Evolutionary conservation across 768 basidiomycete species (phyloP).

Genomic region (Fistulinella prunicolor): DNA sequence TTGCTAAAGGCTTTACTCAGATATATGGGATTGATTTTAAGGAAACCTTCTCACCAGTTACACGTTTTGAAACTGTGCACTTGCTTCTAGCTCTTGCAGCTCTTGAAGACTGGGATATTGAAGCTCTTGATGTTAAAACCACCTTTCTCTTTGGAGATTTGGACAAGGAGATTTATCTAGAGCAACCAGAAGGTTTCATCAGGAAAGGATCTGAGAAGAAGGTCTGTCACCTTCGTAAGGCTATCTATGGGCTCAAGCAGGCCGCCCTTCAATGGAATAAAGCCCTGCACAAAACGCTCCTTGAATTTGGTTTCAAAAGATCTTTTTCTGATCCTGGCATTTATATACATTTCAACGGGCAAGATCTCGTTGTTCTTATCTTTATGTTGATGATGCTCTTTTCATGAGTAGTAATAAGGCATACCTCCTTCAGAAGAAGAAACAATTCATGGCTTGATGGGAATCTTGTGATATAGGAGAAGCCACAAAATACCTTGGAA

Average conservation of each 20-base stretch:
- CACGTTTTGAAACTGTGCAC: too few relatives aligned
- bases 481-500: too few relatives aligned
- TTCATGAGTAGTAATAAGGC: too few relatives aligned
- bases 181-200: not conserved
- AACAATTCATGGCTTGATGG: too few relatives aligned
- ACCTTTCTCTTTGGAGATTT: slow-evolving; percentile 37
- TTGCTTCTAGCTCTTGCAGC: slow-evolving; percentile 21
- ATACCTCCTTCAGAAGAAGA: too few relatives aligned
- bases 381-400: too few relatives aligned
- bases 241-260: slow-evolving; percentile 4
- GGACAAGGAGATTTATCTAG: slow-evolving; percentile 1
- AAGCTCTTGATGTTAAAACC: slow-evolving; percentile 41
- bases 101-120: slow-evolving; percentile 32
- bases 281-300: not conserved
- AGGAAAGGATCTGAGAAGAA: not conserved
- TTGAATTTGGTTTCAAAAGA: too few relatives aligned
- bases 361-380: not conserved
- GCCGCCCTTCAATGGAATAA: not conserved
- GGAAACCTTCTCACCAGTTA: too few relatives aligned
- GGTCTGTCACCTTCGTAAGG: not conserved
- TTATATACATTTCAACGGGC: too few relatives aligned
- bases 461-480: not conserved
- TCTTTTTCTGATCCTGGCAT: too few relatives aligned
- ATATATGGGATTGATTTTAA: slow-evolving; percentile 30
- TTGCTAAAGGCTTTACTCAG: slow-evolving; percentile 38